Conservation (phyloP, 202 grass and related monocot species). For the Zizania palustris region DNA sequence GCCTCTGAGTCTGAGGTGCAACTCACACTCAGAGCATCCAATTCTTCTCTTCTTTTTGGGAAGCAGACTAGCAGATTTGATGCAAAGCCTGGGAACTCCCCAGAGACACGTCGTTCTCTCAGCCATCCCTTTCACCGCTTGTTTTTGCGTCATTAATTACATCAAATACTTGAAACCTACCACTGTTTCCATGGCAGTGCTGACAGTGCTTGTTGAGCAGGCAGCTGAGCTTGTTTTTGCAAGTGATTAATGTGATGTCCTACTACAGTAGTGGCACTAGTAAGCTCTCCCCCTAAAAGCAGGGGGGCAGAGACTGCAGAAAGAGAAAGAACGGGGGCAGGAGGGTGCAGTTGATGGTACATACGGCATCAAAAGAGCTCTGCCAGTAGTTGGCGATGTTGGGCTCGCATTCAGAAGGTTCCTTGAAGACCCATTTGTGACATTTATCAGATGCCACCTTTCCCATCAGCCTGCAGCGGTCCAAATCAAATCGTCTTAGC, state of each 20-base stretch:
- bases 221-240: constrained; percentile 6
- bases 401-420: constrained; percentile 99
- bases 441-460: constrained; percentile 99
- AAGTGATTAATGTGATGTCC: constrained; percentile 1
- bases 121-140: not conserved
- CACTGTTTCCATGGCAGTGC: not conserved
- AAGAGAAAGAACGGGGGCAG: constrained; percentile 29
- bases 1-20: constrained; percentile 24
- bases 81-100: constrained; percentile 45
- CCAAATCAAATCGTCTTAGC: constrained; percentile 52
- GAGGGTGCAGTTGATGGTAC: constrained; percentile 38
- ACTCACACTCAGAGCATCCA: constrained; percentile 44
- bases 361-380: constrained; percentile 99
- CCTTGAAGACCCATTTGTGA: constrained; percentile 99
- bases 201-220: not conserved
- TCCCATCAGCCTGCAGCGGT: constrained; percentile 89
- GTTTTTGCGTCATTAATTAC: not conserved
- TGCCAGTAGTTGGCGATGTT: constrained; percentile 99
- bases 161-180: constrained; percentile 29
- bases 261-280: not conserved
- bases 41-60: constrained; percentile 50
- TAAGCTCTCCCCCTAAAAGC: constrained; percentile 25
- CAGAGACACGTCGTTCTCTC: constrained; percentile 6
- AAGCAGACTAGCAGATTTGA: constrained; percentile 43
- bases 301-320: constrained; percentile 37